phyloP scores from a whole-genome alignment of 169 alveolate species.

The Plasmodium coatneyi region DNA sequence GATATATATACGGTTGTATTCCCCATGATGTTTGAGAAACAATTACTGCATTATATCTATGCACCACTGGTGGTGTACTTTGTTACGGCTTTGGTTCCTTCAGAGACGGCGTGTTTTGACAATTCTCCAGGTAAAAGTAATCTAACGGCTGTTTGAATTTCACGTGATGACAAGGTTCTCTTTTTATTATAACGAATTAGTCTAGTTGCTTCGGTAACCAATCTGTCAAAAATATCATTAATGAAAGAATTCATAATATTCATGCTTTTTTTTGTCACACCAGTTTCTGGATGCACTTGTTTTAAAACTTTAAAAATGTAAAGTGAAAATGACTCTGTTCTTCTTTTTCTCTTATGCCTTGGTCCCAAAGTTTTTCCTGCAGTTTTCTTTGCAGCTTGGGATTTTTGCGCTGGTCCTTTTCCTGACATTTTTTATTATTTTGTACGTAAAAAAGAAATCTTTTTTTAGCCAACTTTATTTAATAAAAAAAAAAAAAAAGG shows the following conservation, averaged over 20 bases:
- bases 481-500: neutral
- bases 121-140: slow-evolving; percentile 99
- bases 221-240: slow-evolving; percentile 97
- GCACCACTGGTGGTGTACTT: slow-evolving; percentile 95
- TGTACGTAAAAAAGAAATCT: slow-evolving; percentile 1
- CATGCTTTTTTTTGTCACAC: slow-evolving; percentile 98
- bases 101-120: slow-evolving; percentile 99
- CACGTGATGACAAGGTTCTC: slow-evolving; percentile 98
- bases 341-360: slow-evolving; percentile 92
- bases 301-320: slow-evolving; percentile 99
- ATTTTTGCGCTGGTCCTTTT: slow-evolving; percentile 90
- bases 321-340: slow-evolving; percentile 97
- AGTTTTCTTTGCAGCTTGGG: slow-evolving; percentile 92
- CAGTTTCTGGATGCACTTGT: slow-evolving; percentile 99
- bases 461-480: neutral
- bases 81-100: slow-evolving; percentile 99
- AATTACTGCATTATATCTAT: slow-evolving; percentile 61
- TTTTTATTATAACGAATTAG: slow-evolving; percentile 97
- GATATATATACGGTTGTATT: neutral
- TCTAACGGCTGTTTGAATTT: slow-evolving; percentile 98
- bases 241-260: slow-evolving; percentile 99
- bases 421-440: slow-evolving; percentile 86
- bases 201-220: slow-evolving; percentile 96
- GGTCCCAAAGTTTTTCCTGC: slow-evolving; percentile 91
- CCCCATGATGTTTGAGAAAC: neutral